These are phyloP conservation scores for Rauvolfia tetraphylla DNA, from an alignment of 257 asterid genomes.

Conservation along the genomic window DNA sequence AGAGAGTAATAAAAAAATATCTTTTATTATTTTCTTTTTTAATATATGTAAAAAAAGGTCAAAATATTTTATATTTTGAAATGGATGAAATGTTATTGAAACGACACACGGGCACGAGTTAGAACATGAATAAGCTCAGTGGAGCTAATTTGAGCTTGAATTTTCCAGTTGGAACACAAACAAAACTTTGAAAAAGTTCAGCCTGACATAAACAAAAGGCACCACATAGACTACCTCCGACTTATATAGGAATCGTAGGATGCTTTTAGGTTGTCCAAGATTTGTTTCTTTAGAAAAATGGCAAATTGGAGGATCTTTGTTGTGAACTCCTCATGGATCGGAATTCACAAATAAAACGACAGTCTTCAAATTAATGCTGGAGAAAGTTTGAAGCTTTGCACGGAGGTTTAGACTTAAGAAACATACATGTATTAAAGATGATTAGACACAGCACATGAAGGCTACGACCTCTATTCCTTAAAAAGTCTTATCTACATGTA, in stretches of 20 bases:
- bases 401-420: neutral
- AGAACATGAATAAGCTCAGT: too few relatives aligned
- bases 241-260: neutral
- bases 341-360: neutral
- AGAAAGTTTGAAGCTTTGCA: slow-evolving; percentile 8
- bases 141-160: too few relatives aligned
- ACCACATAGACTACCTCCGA: too few relatives aligned
- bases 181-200: too few relatives aligned
- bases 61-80: too few relatives aligned
- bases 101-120: too few relatives aligned
- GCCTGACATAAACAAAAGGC: too few relatives aligned
- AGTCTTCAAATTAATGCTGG: neutral
- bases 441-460: slow-evolving; percentile 21
- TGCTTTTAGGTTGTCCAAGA: neutral
- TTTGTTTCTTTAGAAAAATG: neutral
- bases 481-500: neutral
- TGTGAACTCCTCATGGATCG: neutral
- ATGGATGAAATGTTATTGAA: too few relatives aligned
- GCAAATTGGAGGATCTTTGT: neutral
- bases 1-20: too few relatives aligned
- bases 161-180: too few relatives aligned
- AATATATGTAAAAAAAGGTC: too few relatives aligned
- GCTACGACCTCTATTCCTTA: slow-evolving; percentile 2
- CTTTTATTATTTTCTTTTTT: too few relatives aligned
- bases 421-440: neutral